Evolutionary conservation across 257 asterid species (phyloP), one percentile per base, ranked within the genome.

Genomic region (Gynochthodes officinalis): DNA sequence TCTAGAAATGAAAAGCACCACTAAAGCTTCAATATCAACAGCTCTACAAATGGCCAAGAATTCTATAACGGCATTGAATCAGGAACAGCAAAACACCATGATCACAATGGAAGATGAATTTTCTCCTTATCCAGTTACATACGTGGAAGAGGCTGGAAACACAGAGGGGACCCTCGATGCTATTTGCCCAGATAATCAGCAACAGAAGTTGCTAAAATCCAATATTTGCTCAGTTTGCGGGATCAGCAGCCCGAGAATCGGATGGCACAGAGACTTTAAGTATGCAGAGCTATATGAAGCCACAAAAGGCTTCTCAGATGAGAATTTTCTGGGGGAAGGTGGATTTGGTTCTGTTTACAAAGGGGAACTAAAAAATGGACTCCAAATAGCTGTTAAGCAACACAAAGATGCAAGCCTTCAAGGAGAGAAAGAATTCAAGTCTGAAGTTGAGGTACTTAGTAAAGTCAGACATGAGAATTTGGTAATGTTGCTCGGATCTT

Each of bases 351-450:
- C 57, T 48, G 93, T 90, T 54, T 90, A 73, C 43, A 73, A 25
- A 71, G 96, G 95, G 25, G 30, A 9, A 73, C 78, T 88, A 53
- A 84, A 70, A 67, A 85, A 75, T n/a, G 90, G 91, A 54, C 44
- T 83, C 3, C 71, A 71, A 72, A 74, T 90, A 23, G 96, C 96
- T 1, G 95, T 90, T 5, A 90, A 90, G 88, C 89, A 85, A 28
- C 89, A 77, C 73, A 90, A 90, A 67, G 75, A 70, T 15, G 88
- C 81, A n/a, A 90, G 95, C 76, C 87, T 80, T 60, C 95, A 90
- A 64, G 96, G 96, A 9, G 91, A 90, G 71, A 88, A 81, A 61
- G 93, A 90, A 68, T 90, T 90, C 84, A 80, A 81, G 66, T 82
- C 89, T 2, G 96, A 90, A 77, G 89, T 90, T 7, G 72, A 63